Percentiles rank a stretch among this genome's conserved stretches.
phyloP scores from a whole-genome alignment of 176 grass and related monocot genomes.

The Oryza australiensis region DNA sequence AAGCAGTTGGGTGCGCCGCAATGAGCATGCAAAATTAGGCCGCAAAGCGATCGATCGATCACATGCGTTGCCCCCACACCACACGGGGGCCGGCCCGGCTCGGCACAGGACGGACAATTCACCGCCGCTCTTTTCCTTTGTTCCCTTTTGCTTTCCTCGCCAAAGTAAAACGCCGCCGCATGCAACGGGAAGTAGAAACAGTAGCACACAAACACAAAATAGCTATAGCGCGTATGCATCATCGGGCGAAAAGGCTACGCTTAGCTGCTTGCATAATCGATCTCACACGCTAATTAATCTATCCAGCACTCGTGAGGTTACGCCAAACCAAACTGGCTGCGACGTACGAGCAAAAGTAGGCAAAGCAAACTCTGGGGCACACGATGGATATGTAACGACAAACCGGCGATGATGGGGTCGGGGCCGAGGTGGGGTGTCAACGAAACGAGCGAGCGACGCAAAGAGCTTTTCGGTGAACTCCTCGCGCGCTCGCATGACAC shows the following conservation, averaged over 20 bases:
- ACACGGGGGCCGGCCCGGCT: not conserved
- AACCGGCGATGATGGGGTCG: not conserved
- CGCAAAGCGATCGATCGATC: conserved; percentile 19
- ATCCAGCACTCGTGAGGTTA: not conserved
- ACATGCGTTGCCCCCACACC: not conserved
- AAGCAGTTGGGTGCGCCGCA: not conserved
- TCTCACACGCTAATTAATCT: conserved; percentile 1
- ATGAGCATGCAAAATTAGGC: not conserved
- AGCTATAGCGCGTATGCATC: too few relatives aligned
- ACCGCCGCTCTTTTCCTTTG: too few relatives aligned
- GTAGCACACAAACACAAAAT: not conserved
- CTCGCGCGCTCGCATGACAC: not conserved
- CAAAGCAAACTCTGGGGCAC: not conserved
- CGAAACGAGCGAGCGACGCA: not conserved
- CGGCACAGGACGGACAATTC: not conserved
- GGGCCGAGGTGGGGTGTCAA: not conserved
- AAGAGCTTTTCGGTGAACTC: not conserved
- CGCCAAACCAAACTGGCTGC: not conserved
- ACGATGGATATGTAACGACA: not conserved
- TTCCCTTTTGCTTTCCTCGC: too few relatives aligned
- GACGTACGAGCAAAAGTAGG: not conserved
- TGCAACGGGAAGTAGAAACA: not conserved
- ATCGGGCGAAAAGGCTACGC: not conserved
- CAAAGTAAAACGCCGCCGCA: too few relatives aligned
- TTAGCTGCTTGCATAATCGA: not conserved